phyloP scores from a whole-genome alignment of 805 yeast species.

The Candida ortonii region DNA sequence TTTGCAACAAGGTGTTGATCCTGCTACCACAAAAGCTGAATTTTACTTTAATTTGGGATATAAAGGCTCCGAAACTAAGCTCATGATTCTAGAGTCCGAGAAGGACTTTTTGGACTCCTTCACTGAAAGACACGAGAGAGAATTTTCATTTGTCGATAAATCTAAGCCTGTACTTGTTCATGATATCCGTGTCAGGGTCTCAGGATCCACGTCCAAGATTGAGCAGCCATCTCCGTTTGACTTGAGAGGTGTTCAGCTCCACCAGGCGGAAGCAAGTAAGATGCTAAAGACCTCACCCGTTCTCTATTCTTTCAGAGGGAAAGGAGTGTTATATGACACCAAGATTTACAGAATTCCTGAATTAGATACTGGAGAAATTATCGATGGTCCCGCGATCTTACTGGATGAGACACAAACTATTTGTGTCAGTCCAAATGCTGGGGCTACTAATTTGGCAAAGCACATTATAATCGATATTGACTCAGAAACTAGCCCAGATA shows the following conservation, averaged over 20 bases:
- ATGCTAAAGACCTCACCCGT: conserved; percentile 43
- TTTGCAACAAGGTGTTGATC: conserved; percentile 29
- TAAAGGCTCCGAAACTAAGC: conserved; percentile 75
- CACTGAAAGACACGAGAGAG: conserved; percentile 53
- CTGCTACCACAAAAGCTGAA: conserved; percentile 9
- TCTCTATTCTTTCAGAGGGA: conserved; percentile 67
- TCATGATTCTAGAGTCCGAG: conserved; percentile 49
- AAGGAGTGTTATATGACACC: conserved; percentile 65
- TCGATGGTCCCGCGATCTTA: conserved; percentile 44
- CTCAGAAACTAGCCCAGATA: conserved; percentile 32
- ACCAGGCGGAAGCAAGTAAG: conserved; percentile 76
- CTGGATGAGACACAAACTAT: conserved; percentile 37
- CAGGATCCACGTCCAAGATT: conserved; percentile 59
- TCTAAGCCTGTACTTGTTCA: conserved; percentile 59
- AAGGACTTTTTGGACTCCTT: conserved; percentile 44
- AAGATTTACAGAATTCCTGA: conserved; percentile 37
- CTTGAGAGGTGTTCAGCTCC: conserved; percentile 54
- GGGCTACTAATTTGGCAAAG: conserved; percentile 30
- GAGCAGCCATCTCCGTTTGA: conserved; percentile 14
- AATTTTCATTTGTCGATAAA: conserved; percentile 61
- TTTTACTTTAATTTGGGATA: conserved; percentile 69
- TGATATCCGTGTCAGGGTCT: conserved; percentile 61
- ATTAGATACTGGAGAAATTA: conserved; percentile 38
- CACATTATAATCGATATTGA: conserved; percentile 31
- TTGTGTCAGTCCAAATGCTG: conserved; percentile 31